These are phyloP conservation scores for Ophiocordyceps camponoti-floridani DNA, from an alignment of 2,329 filamentous ascomycete species.

Conservation along the genomic window DNA sequence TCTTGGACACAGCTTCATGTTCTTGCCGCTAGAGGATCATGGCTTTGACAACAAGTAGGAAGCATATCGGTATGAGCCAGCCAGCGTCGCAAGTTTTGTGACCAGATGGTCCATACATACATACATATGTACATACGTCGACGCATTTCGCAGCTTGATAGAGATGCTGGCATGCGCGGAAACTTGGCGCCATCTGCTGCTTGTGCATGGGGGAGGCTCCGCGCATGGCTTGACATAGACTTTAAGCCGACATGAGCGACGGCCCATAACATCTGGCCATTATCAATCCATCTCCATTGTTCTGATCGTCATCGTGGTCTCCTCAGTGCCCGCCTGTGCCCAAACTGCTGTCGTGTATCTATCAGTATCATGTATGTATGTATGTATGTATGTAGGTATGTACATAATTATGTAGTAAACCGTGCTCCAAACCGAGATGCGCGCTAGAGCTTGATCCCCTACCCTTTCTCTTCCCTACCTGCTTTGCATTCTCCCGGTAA, in stretches of 20 bases:
- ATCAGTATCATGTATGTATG: too few relatives aligned
- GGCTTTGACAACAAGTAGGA: too few relatives aligned
- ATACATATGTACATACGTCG: background rate
- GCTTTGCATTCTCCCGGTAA: too few relatives aligned
- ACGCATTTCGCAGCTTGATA: background rate
- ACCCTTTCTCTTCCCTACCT: background rate
- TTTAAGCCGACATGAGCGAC: background rate
- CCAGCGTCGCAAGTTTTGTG: too few relatives aligned
- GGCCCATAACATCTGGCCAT: background rate
- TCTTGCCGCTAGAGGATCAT: too few relatives aligned
- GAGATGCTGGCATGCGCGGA: background rate
- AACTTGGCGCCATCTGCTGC: background rate
- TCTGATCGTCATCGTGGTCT: too few relatives aligned
- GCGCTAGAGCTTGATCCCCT: background rate
- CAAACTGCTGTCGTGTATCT: background rate
- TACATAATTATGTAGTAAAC: background rate
- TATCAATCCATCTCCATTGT: too few relatives aligned
- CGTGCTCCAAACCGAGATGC: background rate
- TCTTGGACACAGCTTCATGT: too few relatives aligned
- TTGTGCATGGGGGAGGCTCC: background rate
- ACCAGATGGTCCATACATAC: background rate
- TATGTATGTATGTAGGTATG: too few relatives aligned
- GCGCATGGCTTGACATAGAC: background rate
- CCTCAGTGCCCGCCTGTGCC: background rate
- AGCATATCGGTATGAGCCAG: too few relatives aligned